Evolutionary conservation across 108 stramenopile genomes (phyloP), one percentile per base, ranked within the genome.

Genomic region (Seminavis robusta): DNA sequence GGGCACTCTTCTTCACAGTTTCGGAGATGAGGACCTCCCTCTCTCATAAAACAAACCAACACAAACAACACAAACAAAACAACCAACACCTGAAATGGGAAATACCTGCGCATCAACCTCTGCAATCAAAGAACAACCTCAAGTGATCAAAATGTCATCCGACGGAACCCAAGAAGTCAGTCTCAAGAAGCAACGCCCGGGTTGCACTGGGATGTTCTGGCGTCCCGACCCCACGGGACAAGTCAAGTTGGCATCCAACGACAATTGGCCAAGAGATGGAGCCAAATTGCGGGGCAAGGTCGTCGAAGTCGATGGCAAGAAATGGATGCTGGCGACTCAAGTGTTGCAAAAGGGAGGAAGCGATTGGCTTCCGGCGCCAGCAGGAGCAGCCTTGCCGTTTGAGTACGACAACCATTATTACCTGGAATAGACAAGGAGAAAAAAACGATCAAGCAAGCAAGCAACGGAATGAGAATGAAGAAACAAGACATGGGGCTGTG

Each of bases 381-480:
- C 24, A 30, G 59, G 59, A 8, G 66, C 66, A 2, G 48, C 49
- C 36, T 60, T 67, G 66, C 66, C 66, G 1, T 67, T 59, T 33
- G 59, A 60, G 44, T 67, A 67, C 59, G 24, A 67, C 38, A 46
- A 67, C 27, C 66, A 67, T 26, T 67, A 67, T 34, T 67, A 50
- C 26, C 31, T 67, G 26, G 54, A 56, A 39, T 56, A 40, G 30
- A 15, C 29, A 15, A n/a, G 28, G 29, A 10, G 34, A 36, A 8
- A 36, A 36, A 8, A 36, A 10, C 34, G 13, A 36, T n/a, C n/a
- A n/a, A n/a, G n/a, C n/a, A n/a, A n/a, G n/a, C n/a, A n/a, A n/a
- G n/a, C n/a, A n/a, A n/a, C n/a, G n/a, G n/a, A n/a, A n/a, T n/a
- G n/a, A n/a, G n/a, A n/a, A n/a, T n/a, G n/a, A n/a, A n/a, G n/a